phyloP scores from a whole-genome alignment of 208 protist species.

The Leishmania major region DNA sequence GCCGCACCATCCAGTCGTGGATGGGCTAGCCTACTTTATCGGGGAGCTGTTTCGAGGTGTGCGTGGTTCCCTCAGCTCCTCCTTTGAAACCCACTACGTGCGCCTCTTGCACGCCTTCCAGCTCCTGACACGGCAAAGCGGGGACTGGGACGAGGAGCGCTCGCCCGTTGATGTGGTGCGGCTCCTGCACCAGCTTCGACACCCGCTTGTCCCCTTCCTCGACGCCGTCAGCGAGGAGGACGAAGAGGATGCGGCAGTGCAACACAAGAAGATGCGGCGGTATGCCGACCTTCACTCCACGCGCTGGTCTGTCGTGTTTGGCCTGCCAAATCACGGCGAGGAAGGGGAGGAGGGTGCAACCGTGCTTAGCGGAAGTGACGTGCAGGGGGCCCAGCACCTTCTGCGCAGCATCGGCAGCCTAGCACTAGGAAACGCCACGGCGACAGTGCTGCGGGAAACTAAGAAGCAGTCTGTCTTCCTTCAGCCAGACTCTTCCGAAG shows the following conservation, averaged over 20 bases:
- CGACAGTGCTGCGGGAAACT: constrained; percentile 52
- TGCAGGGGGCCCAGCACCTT: constrained; percentile 35
- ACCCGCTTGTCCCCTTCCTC: constrained; percentile 24
- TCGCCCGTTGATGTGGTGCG: constrained; percentile 22
- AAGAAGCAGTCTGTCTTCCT: constrained; percentile 25
- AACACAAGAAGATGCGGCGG: background rate
- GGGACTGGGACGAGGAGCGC: background rate
- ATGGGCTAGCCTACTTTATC: constrained; percentile 64
- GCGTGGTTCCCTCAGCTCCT: constrained; percentile 78
- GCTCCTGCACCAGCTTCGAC: constrained; percentile 16
- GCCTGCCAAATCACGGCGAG: background rate
- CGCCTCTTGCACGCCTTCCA: constrained; percentile 52
- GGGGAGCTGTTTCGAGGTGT: constrained; percentile 85
- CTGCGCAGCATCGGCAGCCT: constrained; percentile 40
- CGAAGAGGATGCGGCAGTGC: background rate
- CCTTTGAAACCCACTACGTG: constrained; percentile 75
- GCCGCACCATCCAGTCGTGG: constrained; percentile 56
- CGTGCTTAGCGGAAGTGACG: constrained; percentile 22
- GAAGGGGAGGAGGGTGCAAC: constrained; percentile 21
- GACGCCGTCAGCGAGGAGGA: constrained; percentile 25
- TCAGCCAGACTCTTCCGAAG: constrained; percentile 12
- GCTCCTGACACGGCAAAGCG: constrained; percentile 22
- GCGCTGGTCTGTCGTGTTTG: constrained; percentile 26
- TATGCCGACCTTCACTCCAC: constrained; percentile 16
- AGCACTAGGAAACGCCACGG: constrained; percentile 36